phyloP scores from a whole-genome alignment of 2,329 filamentous ascomycete genomes.

The Coleophoma crateriformis region DNA sequence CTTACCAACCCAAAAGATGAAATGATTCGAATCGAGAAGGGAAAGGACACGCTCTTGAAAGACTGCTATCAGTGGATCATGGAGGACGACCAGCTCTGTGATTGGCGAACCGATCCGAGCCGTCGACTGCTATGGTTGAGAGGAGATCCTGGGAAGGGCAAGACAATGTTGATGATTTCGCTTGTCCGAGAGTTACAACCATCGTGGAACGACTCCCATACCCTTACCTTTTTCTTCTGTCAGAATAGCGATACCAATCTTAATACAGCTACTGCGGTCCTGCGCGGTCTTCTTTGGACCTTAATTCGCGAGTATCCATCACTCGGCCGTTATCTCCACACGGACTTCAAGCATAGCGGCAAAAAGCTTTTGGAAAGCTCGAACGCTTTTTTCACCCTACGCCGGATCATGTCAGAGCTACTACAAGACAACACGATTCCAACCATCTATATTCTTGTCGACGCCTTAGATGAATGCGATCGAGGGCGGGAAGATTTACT shows the following conservation, averaged over 20 bases:
- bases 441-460: slow-evolving; percentile 31
- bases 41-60: no score
- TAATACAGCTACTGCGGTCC: slow-evolving; percentile 32
- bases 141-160: slow-evolving; percentile 24
- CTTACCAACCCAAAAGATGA: slow-evolving; percentile 28
- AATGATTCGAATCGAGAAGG: slow-evolving; percentile 28
- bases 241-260: slow-evolving; percentile 29
- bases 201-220: no score
- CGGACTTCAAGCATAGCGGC: slow-evolving; percentile 28
- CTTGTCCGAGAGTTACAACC: no score
- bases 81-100: no score
- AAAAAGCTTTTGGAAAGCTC: slow-evolving; percentile 32
- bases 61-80: no score
- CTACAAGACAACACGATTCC: slow-evolving; percentile 27
- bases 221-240: slow-evolving; percentile 31
- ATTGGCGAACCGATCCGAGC: no score
- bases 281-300: slow-evolving; percentile 36
- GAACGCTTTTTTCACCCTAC: slow-evolving; percentile 31
- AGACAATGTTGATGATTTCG: no score
- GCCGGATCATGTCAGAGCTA: slow-evolving; percentile 32
- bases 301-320: slow-evolving; percentile 28
- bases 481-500: slow-evolving; percentile 26
- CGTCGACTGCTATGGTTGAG: slow-evolving; percentile 15
- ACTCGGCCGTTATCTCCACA: slow-evolving; percentile 29
- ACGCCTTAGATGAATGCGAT: slow-evolving; percentile 41